phyloP scores from a whole-genome alignment of 129 eudicot genomes.

The Flaveria brownii region DNA sequence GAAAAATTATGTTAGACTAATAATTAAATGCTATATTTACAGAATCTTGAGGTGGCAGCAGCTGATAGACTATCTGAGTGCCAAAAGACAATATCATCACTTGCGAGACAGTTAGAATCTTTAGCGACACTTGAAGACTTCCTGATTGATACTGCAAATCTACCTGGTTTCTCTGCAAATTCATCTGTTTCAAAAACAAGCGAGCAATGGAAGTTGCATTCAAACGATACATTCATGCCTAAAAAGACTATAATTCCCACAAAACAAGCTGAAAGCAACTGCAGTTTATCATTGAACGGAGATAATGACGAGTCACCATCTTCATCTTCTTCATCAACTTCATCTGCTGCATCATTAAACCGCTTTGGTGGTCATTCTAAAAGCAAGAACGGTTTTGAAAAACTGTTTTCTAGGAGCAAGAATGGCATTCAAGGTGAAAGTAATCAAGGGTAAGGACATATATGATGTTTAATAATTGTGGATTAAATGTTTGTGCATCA shows the following conservation, averaged over 20 bases:
- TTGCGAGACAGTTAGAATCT: constrained; percentile 60
- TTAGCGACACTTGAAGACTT: constrained; percentile 84
- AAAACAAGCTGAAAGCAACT: constrained; percentile 26
- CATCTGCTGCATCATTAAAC: constrained; percentile 40
- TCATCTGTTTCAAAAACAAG: constrained; percentile 40
- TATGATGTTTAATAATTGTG: constrained; percentile 17
- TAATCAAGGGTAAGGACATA: constrained; percentile 27
- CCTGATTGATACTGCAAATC: constrained; percentile 62
- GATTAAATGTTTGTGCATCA: constrained; percentile 31
- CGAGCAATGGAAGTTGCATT: constrained; percentile 52
- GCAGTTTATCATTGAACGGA: constrained; percentile 28
- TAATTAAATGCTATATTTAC: constrained; percentile 8
- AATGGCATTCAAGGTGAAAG: constrained; percentile 51
- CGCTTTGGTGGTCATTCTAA: constrained; percentile 41
- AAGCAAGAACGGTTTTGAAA: constrained; percentile 63
- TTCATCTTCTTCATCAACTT: constrained; percentile 52
- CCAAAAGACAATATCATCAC: constrained; percentile 76
- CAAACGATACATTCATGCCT: constrained; percentile 46
- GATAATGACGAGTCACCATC: constrained; percentile 43
- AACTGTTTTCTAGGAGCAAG: constrained; percentile 58
- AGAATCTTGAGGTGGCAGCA: constrained; percentile 71
- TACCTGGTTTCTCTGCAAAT: constrained; percentile 51
- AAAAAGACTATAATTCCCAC: constrained; percentile 38
- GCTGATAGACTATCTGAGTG: constrained; percentile 82
- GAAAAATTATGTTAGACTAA: not conserved